Percentiles rank a stretch among this genome's conserved stretches.
Evolutionary conservation across 768 basidiomycete species (phyloP).

Genomic region (Tylopilus balloui): DNA sequence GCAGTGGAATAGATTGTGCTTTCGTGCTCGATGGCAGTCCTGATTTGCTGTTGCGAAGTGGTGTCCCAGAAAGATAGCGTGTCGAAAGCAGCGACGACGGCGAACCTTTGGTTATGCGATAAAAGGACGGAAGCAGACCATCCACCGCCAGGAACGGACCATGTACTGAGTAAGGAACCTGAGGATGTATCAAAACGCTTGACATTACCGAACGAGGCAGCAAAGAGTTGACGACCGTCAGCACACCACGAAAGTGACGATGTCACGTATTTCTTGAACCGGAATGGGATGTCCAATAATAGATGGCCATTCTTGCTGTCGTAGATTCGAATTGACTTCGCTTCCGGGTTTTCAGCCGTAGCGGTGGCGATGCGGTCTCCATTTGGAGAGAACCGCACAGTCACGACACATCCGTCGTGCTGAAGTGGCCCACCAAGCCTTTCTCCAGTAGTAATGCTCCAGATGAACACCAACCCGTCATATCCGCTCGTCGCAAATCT

Average conservation of each 20-base stretch:
- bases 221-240: neutral
- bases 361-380: neutral
- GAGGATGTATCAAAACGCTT: neutral
- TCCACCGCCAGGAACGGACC: neutral
- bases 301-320: neutral
- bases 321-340: neutral
- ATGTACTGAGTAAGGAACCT: neutral
- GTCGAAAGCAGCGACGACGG: neutral
- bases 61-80: neutral
- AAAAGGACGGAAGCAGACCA: too few species aligned
- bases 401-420: neutral
- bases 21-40: neutral
- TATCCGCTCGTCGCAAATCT: neutral
- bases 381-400: neutral
- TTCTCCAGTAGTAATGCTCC: neutral
- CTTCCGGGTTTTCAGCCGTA: neutral
- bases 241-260: neutral
- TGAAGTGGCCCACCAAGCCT: neutral
- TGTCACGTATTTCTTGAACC: too few species aligned
- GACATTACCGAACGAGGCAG: neutral
- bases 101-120: neutral
- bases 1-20: neutral
- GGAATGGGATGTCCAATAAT: too few species aligned
- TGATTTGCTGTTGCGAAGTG: neutral
- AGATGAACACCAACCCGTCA: neutral